Conservation (phyloP, 306 rosid species). For the Castanea crenata region DNA sequence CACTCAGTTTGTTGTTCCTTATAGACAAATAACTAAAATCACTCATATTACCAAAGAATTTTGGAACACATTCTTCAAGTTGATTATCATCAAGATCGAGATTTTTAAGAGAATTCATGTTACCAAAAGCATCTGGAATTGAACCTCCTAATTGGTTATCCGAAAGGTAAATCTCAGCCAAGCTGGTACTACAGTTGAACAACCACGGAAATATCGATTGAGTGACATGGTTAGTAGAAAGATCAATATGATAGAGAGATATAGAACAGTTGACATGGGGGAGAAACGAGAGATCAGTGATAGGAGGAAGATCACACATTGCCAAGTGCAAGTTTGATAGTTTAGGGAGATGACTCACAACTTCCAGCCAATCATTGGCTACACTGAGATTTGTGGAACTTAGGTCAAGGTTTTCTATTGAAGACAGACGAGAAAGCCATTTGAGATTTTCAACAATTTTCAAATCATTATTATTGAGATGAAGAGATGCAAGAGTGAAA, state of each 20-base stretch:
- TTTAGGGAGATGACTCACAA: too few species aligned
- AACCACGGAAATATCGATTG: constrained; percentile 14
- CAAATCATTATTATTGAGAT: too few species aligned
- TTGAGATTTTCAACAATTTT: too few species aligned
- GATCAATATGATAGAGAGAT: neutral
- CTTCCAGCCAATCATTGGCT: too few species aligned
- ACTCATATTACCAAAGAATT: neutral
- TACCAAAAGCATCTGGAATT: constrained; percentile 20
- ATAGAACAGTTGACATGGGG: too few species aligned
- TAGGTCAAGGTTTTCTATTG: too few species aligned
- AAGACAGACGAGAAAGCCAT: too few species aligned
- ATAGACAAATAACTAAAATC: neutral
- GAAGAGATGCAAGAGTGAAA: too few species aligned
- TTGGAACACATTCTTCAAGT: neutral
- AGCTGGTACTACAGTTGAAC: constrained; percentile 2
- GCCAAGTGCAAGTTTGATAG: too few species aligned
- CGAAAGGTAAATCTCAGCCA: neutral
- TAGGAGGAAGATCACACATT: too few species aligned
- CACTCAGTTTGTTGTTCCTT: neutral
- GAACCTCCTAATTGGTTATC: neutral
- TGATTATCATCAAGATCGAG: neutral
- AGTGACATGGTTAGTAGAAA: neutral
- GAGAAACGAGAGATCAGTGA: too few species aligned
- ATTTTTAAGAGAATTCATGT: constrained; percentile 3
- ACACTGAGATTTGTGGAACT: too few species aligned